phyloP scores from a whole-genome alignment of 345 rosid species.

The Eucalyptus cloeziana region DNA sequence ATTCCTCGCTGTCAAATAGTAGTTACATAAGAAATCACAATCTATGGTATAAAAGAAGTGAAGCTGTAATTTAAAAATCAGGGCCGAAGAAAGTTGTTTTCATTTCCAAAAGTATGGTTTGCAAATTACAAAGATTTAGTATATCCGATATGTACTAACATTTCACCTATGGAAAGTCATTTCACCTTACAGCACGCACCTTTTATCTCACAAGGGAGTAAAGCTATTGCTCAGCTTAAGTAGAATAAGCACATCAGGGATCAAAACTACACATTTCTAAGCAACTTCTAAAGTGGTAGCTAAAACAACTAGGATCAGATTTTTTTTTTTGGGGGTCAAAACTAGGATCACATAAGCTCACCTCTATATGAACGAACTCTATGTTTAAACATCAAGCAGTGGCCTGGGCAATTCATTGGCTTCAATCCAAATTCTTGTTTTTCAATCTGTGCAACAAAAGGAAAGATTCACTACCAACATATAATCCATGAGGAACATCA shows the following conservation, averaged over 20 bases:
- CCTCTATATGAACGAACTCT: slow-evolving; percentile 91
- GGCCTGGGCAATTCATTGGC: slow-evolving; percentile 98
- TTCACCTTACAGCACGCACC: neutral
- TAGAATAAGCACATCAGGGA: neutral
- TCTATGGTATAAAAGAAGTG: neutral
- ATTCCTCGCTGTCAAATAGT: neutral
- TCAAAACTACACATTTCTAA: neutral
- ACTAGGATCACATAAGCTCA: neutral
- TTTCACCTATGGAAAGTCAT: neutral
- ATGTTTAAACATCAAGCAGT: slow-evolving; percentile 90
- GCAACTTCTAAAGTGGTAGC: neutral
- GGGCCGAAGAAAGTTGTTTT: neutral
- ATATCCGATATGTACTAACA: neutral
- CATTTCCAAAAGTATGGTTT: neutral
- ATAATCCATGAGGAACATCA: neutral
- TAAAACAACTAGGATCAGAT: neutral
- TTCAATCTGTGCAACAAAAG: slow-evolving; percentile 48
- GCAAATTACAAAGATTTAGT: neutral
- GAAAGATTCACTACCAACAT: neutral
- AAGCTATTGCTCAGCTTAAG: neutral
- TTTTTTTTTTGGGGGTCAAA: neutral
- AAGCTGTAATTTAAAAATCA: neutral
- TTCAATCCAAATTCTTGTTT: slow-evolving; percentile 94
- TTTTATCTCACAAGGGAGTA: neutral
- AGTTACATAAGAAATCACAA: neutral